Evolutionary conservation across 1,284 basidiomycete species (phyloP).

Genomic region (Cystobasidiaceae sp.): DNA sequence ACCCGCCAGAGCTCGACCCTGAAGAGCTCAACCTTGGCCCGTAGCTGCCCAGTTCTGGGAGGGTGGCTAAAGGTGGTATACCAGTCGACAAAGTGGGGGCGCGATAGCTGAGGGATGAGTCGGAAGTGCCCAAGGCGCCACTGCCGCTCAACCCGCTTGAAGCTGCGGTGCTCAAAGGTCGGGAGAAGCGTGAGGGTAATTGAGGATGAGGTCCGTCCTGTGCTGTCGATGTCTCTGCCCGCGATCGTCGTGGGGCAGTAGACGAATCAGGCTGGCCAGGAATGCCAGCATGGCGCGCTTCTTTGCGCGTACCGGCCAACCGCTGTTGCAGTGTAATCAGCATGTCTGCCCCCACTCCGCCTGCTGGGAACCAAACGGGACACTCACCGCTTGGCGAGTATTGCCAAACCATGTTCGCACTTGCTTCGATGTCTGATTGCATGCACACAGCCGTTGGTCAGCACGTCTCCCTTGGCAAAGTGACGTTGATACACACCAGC

Average conservation of each 20-base stretch:
- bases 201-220: too few species aligned
- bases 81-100: too few species aligned
- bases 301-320: constrained; percentile 21
- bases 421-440: constrained; percentile 9
- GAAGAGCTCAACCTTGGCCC: neutral
- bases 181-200: too few species aligned
- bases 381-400: constrained; percentile 27
- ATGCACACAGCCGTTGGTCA: neutral
- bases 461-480: neutral
- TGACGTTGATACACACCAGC: neutral
- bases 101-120: too few species aligned
- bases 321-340: too few species aligned
- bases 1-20: neutral
- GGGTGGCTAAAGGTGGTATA: too few species aligned
- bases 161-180: too few species aligned
- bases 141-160: too few species aligned
- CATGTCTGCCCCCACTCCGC: too few species aligned
- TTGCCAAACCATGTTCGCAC: constrained; percentile 30
- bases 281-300: constrained; percentile 19
- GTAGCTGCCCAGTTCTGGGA: too few species aligned
- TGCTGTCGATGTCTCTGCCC: neutral
- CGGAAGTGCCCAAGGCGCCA: too few species aligned
- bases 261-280: constrained; percentile 13
- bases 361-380: too few species aligned
- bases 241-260: neutral